Conservation (phyloP, 306 rosid genomes). For the Cucumis sativus region DNA sequence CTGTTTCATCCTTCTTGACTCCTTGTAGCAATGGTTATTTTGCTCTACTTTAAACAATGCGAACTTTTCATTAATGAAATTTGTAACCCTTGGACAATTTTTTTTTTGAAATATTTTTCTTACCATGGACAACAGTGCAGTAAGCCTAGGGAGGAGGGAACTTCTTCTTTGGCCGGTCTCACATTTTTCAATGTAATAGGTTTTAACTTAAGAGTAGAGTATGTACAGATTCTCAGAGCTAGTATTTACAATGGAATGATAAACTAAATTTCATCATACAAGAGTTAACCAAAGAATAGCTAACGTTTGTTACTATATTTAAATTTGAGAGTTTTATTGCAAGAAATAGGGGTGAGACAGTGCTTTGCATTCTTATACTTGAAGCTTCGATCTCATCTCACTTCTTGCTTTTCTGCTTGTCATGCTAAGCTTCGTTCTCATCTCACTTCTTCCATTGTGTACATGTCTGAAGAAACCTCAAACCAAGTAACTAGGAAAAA, state of each 20-base stretch:
- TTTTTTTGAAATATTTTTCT: too few relatives aligned
- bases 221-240: background rate
- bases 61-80: background rate
- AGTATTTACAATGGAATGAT: background rate
- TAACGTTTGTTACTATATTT: background rate
- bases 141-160: background rate
- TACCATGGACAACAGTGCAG: background rate
- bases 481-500: background rate
- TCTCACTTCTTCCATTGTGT: background rate
- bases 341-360: background rate
- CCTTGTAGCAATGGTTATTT: too few relatives aligned
- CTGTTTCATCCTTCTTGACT: too few relatives aligned
- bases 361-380: background rate
- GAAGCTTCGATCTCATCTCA: background rate
- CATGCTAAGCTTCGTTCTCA: too few relatives aligned
- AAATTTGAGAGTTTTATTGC: background rate
- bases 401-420: background rate
- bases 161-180: background rate
- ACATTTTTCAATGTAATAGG: background rate
- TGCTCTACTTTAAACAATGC: background rate
- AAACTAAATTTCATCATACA: background rate
- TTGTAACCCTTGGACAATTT: too few relatives aligned
- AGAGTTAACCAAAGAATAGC: background rate
- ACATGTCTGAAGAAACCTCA: background rate
- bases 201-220: background rate